These are phyloP conservation scores for Geosmithia morbida DNA, from an alignment of 2,329 filamentous ascomycete genomes.

Conservation along the genomic window DNA sequence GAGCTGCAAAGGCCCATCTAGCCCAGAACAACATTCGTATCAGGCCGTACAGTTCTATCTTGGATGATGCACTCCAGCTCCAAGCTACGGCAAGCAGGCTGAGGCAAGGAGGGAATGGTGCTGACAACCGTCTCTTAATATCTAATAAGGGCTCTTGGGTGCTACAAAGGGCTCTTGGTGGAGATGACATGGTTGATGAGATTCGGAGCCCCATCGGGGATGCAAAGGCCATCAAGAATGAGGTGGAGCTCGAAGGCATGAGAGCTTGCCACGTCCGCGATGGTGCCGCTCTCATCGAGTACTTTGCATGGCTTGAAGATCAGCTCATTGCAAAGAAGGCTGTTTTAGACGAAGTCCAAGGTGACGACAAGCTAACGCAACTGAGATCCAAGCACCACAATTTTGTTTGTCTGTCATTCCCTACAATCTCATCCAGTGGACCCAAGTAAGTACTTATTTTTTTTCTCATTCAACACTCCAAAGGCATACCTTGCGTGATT, in stretches of 20 bases:
- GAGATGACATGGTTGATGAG: constrained; percentile 74
- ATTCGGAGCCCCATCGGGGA: constrained; percentile 76
- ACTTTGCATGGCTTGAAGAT: constrained; percentile 93
- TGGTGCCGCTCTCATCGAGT: constrained; percentile 78
- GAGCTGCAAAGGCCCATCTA: constrained; percentile 56
- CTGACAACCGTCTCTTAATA: constrained; percentile 50
- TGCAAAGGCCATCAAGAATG: constrained; percentile 89
- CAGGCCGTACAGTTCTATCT: constrained; percentile 71
- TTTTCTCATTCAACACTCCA: not conserved
- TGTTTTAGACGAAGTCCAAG: constrained; percentile 73
- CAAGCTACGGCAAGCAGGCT: constrained; percentile 9
- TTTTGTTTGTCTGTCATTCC: constrained; percentile 84
- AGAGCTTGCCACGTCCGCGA: constrained; percentile 85
- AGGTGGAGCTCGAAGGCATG: constrained; percentile 83
- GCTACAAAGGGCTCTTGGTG: constrained; percentile 71
- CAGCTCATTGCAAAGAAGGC: constrained; percentile 62
- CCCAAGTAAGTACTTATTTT: constrained; percentile 38
- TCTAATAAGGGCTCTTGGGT: constrained; percentile 92
- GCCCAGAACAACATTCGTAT: constrained; percentile 54
- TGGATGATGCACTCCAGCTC: constrained; percentile 59
- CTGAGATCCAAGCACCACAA: constrained; percentile 53
- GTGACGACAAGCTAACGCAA: constrained; percentile 79
- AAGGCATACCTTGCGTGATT: not conserved
- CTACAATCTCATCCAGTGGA: constrained; percentile 91
- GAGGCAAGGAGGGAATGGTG: constrained; percentile 5